Conservation (phyloP, 2,329 filamentous ascomycete genomes). For the Trichoderma endophyticum region DNA sequence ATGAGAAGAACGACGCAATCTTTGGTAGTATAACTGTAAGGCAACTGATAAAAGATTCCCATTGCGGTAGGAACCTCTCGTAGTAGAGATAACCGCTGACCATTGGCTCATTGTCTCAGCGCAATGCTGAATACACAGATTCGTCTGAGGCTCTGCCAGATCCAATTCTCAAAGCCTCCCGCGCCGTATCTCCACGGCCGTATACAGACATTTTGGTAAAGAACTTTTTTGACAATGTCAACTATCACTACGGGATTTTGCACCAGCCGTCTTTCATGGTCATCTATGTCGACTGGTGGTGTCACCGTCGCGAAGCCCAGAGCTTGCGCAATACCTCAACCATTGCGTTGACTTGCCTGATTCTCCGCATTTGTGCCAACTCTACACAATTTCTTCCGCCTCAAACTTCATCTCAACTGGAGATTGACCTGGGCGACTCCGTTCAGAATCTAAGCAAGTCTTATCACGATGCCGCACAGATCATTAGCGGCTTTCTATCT, state of each 20-base stretch:
- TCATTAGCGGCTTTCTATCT: not conserved
- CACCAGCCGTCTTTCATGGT: slow-evolving; percentile 7
- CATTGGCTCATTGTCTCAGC: not conserved
- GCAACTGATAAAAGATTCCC: no score
- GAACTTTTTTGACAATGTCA: slow-evolving; percentile 8
- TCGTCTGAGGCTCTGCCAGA: not conserved
- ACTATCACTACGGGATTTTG: not conserved
- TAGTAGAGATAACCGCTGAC: not conserved
- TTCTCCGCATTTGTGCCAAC: slow-evolving; percentile 9
- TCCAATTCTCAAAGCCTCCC: not conserved
- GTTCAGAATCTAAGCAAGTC: not conserved
- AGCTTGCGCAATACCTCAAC: not conserved
- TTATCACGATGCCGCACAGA: slow-evolving; percentile 7
- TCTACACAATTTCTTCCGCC: not conserved
- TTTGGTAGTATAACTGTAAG: not conserved
- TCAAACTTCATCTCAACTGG: not conserved
- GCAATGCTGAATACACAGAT: not conserved
- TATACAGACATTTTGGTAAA: not conserved
- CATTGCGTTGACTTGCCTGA: not conserved
- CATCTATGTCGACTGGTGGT: slow-evolving; percentile 5
- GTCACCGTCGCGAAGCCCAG: not conserved
- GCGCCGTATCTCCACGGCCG: not conserved
- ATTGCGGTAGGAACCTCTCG: not conserved
- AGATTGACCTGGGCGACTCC: not conserved
- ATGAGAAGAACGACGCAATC: not conserved